Base-by-base conservation (phyloP, 169 alveolate genomes). In the Plasmodium reichenowi region DNA sequence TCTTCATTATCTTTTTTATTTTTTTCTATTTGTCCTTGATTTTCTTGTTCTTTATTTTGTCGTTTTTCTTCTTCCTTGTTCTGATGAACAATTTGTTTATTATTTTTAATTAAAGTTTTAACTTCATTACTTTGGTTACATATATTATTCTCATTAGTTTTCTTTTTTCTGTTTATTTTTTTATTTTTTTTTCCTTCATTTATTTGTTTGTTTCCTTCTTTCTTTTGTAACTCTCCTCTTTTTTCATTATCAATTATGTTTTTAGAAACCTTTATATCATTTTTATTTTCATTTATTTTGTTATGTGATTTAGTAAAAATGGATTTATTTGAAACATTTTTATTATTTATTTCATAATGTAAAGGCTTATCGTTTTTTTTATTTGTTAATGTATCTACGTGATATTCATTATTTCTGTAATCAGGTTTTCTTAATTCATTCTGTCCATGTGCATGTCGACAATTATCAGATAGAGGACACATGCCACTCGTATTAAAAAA, bases 371-470 rank as follows among this genome's bases (percentile, higher is more conserved):
- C 9, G 5, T 64, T 74, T 24, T n/a, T n/a, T 52, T 58, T 74
- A 74, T 50, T 60, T 74, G 59, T 74, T 38, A 67, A 67, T 13
- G 47, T 29, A 22, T 20, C 20, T 74, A 32, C 63, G 43, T 74
- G 74, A 20, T 59, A 15, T 38, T 59, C 73, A 15, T 45, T 74
- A 32, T 54, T 58, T 15, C 63, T 74, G 9, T 74, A 74, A 20
- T 88, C 91, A 74, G 75, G 91, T 38, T 93, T 93, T 74, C 93
- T 93, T 38, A 90, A 70, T 71, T 93, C 96, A 54, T 59, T 94
- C 66, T 93, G 95, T 10, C 96, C 96, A 89, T 93, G 96, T 17
- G 96, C 96, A 74, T 93, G 96, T 38, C 96, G 76, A 54, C 96
- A 93, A 64, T 88, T 88, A 6, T 72, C 88, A 24, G 94, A 94